phyloP scores from a whole-genome alignment of 352 stramenopile species.

The Globisporangium parvum region DNA sequence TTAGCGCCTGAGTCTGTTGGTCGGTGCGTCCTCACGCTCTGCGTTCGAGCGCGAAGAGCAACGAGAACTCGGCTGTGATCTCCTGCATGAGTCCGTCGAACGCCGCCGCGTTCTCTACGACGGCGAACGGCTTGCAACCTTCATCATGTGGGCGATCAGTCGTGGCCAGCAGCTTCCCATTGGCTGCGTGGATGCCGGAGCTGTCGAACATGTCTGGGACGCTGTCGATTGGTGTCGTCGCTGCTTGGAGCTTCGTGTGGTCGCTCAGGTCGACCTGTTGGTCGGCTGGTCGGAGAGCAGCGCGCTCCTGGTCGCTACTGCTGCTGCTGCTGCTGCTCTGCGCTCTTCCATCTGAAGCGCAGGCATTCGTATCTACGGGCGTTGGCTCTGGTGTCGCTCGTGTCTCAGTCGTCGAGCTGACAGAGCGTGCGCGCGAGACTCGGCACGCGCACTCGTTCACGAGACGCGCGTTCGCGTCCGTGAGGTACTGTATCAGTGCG shows the following conservation, averaged over 20 bases:
- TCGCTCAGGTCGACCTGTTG: background rate
- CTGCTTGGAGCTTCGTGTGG: background rate
- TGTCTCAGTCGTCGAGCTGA: background rate
- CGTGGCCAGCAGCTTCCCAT: conserved; percentile 12
- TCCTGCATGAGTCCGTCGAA: conserved; percentile 14
- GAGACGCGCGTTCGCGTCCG: conserved; percentile 9
- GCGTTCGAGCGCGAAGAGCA: conserved; percentile 7
- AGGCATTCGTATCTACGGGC: background rate
- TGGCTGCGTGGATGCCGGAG: conserved; percentile 4
- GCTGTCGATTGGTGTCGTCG: too few relatives aligned
- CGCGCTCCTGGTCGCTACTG: background rate
- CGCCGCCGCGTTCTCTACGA: background rate
- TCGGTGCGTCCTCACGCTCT: background rate
- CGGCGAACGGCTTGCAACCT: background rate
- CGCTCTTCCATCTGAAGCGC: conserved; percentile 10
- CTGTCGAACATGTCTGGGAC: background rate
- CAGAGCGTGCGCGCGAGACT: background rate
- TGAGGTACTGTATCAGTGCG: conserved; percentile 10
- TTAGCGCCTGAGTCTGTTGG: background rate
- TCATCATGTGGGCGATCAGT: background rate
- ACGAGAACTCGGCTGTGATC: conserved; percentile 12
- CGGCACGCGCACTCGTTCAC: conserved; percentile 5
- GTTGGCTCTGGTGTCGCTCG: too few relatives aligned
- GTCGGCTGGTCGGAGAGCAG: background rate
- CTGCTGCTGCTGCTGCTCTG: background rate